A percentile compares a stretch with the other conserved stretches of the same genome.
Evolutionary conservation across 129 eudicot genomes (phyloP).

Genomic region (Flaveria linearis): DNA sequence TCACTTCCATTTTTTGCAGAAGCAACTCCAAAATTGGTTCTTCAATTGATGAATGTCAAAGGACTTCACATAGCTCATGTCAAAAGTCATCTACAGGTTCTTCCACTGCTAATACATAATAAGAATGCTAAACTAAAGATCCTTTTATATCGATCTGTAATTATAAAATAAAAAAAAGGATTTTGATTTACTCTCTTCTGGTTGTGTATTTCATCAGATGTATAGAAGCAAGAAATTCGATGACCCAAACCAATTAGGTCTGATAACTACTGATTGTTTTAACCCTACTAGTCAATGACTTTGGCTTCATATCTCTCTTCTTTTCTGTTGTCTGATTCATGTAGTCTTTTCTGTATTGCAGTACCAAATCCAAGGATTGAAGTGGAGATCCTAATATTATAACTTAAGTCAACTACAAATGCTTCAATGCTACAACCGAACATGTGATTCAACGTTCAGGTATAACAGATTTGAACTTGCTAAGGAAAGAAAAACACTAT

Average conservation of each 20-base stretch:
- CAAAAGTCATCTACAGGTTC: slow-evolving; percentile 96
- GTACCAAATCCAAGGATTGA: slow-evolving; percentile 57
- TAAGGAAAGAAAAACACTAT: neutral
- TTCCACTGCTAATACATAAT: neutral
- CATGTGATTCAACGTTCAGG: slow-evolving; percentile 45
- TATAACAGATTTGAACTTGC: slow-evolving; percentile 25
- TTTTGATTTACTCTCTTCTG: slow-evolving; percentile 14
- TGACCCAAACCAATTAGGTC: slow-evolving; percentile 66
- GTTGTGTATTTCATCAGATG: slow-evolving; percentile 57
- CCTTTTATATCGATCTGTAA: neutral
- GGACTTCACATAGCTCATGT: slow-evolving; percentile 95
- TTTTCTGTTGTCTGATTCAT: slow-evolving; percentile 12
- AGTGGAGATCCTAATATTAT: slow-evolving; percentile 64
- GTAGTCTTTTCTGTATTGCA: slow-evolving; percentile 1
- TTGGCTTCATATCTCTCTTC: slow-evolving; percentile 28
- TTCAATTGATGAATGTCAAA: slow-evolving; percentile 83
- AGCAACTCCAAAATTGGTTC: slow-evolving; percentile 94
- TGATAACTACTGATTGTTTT: slow-evolving; percentile 8
- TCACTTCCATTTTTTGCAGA: slow-evolving; percentile 44
- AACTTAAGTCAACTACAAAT: slow-evolving; percentile 75
- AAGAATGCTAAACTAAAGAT: neutral
- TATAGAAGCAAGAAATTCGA: slow-evolving; percentile 85
- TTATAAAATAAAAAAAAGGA: neutral
- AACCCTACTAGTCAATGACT: neutral
- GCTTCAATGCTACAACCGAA: slow-evolving; percentile 68